Conservation (phyloP, 2,329 filamentous ascomycete genomes). For the Trichoderma lentiforme region DNA sequence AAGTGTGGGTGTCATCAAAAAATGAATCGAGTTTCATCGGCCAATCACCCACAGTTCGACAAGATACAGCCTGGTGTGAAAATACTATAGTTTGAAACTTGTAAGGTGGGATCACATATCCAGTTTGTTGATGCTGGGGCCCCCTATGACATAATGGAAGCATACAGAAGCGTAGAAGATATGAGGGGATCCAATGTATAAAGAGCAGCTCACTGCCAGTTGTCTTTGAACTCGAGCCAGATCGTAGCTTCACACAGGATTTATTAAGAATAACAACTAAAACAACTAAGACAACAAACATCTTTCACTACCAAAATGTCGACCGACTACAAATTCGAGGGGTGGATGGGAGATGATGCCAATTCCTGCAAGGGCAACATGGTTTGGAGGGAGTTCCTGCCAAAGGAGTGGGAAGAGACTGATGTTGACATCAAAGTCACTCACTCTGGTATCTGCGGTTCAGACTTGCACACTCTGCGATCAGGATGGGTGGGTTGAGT, state of each 20-base stretch:
- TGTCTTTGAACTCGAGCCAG: neutral
- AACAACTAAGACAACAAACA: neutral
- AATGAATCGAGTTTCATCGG: neutral
- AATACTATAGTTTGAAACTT: neutral
- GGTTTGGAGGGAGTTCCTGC: slow-evolving; percentile 55
- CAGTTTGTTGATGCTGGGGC: neutral
- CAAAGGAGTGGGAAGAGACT: slow-evolving; percentile 63
- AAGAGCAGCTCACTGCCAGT: neutral
- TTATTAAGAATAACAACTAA: neutral
- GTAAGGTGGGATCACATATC: neutral
- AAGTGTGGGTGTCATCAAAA: neutral
- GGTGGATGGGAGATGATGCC: slow-evolving; percentile 46
- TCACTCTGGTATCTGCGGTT: slow-evolving; percentile 65
- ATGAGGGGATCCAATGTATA: neutral
- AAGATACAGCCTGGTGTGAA: neutral
- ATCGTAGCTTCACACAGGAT: neutral
- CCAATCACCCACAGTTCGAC: neutral
- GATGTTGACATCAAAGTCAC: slow-evolving; percentile 64
- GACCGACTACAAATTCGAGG: slow-evolving; percentile 46
- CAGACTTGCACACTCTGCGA: slow-evolving; percentile 56
- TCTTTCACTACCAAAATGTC: slow-evolving; percentile 21
- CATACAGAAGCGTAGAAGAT: neutral
- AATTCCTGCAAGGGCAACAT: slow-evolving; percentile 48
- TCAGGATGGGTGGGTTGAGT: slow-evolving; percentile 46
- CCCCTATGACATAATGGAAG: neutral